phyloP scores from a whole-genome alignment of 2,329 filamentous ascomycete genomes.

The Lasiodiplodia gonubiensis region DNA sequence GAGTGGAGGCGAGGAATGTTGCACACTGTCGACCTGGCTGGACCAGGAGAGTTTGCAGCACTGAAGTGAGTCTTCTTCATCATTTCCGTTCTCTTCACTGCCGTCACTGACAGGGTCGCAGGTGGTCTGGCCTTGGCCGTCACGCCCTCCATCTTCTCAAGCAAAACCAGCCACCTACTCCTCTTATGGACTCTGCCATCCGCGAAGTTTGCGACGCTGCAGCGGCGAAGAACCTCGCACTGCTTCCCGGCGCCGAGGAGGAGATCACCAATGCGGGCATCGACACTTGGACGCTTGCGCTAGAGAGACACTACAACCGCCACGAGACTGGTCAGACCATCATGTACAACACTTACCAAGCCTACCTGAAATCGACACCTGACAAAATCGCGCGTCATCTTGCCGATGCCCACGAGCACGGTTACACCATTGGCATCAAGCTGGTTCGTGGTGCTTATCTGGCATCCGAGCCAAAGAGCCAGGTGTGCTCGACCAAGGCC shows the following conservation, averaged over 20 bases:
- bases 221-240: slow-evolving; percentile 68
- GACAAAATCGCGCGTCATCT: slow-evolving; percentile 54
- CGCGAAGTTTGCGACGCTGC: slow-evolving; percentile 77
- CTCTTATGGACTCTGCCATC: slow-evolving; percentile 71
- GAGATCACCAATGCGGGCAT: slow-evolving; percentile 71
- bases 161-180: slow-evolving; percentile 65
- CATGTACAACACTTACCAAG: slow-evolving; percentile 72
- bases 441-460: slow-evolving; percentile 65
- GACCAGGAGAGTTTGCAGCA: slow-evolving; percentile 55
- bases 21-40: slow-evolving; percentile 65
- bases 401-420: slow-evolving; percentile 52
- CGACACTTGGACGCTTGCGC: slow-evolving; percentile 58
- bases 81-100: not conserved
- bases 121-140: slow-evolving; percentile 81
- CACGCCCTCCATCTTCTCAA: slow-evolving; percentile 72
- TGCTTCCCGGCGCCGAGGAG: slow-evolving; percentile 89
- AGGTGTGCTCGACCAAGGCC: slow-evolving; percentile 61
- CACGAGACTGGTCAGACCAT: slow-evolving; percentile 72
- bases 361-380: slow-evolving; percentile 59
- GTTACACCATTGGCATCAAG: slow-evolving; percentile 62
- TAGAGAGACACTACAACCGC: slow-evolving; percentile 60
- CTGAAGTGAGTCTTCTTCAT: slow-evolving; percentile 45
- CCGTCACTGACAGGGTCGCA: slow-evolving; percentile 37
- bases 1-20: slow-evolving; percentile 76
- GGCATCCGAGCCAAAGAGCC: slow-evolving; percentile 53